Percentiles rank a stretch among this genome's conserved stretches.
phyloP scores from a whole-genome alignment of 257 asterid genomes.

The Solanum bulbocastanum region DNA sequence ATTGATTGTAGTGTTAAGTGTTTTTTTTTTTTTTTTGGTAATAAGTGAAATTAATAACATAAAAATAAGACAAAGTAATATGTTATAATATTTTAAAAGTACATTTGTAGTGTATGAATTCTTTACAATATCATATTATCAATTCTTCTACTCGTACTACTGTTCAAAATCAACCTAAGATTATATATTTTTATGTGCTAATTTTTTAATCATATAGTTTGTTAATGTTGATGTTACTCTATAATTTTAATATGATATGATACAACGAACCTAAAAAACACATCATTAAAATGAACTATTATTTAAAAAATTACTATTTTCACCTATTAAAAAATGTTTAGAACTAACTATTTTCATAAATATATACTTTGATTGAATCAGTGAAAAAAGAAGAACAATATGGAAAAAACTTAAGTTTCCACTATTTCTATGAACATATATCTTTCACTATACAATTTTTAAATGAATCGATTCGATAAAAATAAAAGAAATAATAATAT shows the following conservation, averaged over 20 bases:
- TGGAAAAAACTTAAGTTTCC: background rate
- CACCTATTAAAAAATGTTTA: background rate
- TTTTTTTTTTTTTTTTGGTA: background rate
- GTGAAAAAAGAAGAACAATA: no score
- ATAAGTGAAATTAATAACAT: background rate
- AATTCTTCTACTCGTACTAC: background rate
- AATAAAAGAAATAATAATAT: fast-evolving
- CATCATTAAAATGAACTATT: no score
- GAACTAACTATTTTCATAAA: background rate
- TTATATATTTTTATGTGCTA: no score
- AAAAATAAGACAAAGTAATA: background rate
- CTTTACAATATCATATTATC: background rate
- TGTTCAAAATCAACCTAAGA: background rate
- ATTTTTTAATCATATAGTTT: background rate
- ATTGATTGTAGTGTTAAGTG: background rate
- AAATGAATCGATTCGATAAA: fast-evolving
- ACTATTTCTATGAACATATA: no score
- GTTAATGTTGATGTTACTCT: no score
- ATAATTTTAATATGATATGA: no score
- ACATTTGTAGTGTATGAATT: no score
- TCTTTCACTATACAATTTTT: no score
- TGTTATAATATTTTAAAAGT: no score
- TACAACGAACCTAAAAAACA: background rate
- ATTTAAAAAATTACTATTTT: no score
- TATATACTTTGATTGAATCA: background rate